Evolutionary conservation across 768 basidiomycete genomes (phyloP).

Genomic region (Rhodosporidiobolus odoratus): DNA sequence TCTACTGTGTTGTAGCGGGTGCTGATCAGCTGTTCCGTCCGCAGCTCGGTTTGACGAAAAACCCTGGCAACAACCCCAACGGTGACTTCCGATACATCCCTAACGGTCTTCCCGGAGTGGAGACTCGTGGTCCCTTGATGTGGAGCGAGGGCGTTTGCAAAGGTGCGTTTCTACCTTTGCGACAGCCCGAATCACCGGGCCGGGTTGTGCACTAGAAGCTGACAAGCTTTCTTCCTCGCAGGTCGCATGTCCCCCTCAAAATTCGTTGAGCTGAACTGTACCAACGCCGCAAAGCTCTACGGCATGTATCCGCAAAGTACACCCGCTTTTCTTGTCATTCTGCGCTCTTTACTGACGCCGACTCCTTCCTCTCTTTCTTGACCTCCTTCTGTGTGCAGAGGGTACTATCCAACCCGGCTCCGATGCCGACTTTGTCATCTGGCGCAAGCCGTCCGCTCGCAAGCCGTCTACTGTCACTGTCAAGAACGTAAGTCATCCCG

Average conservation of each 20-base stretch:
- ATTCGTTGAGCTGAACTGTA: conserved; percentile 47
- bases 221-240: background rate
- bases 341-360: too few species aligned
- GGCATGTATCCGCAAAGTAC: conserved; percentile 46
- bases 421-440: conserved; percentile 47
- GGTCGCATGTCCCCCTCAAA: conserved; percentile 44
- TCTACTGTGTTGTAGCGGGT: too few species aligned
- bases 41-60: conserved; percentile 40
- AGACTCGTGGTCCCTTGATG: conserved; percentile 46
- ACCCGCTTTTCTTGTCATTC: too few species aligned
- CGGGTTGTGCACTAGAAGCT: too few species aligned
- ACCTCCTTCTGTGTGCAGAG: too few species aligned
- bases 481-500: conserved; percentile 42
- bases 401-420: conserved; percentile 46
- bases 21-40: background rate
- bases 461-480: conserved; percentile 38
- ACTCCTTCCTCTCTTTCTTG: too few species aligned
- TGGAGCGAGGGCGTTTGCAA: conserved; percentile 46
- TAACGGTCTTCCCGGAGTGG: conserved; percentile 47
- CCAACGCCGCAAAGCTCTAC: conserved; percentile 47
- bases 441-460: conserved; percentile 36
- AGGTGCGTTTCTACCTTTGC: too few species aligned
- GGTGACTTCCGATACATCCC: conserved; percentile 46
- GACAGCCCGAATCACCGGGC: too few species aligned
- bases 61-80: conserved; percentile 42